Conservation (phyloP, 164 flowering plant genomes). For the Brasenia schreberi region DNA sequence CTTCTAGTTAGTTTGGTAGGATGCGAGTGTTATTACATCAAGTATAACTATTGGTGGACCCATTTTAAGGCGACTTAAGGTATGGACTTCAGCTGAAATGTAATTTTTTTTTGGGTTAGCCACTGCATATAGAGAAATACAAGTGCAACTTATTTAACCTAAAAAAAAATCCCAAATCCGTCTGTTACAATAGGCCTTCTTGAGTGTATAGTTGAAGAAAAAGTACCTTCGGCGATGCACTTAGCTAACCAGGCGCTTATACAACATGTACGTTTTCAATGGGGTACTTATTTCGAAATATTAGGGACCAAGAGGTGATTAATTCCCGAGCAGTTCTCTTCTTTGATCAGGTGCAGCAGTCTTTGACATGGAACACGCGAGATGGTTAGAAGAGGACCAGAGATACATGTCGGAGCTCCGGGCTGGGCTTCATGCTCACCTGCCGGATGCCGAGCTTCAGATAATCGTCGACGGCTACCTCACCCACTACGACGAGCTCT, state of each 20-base stretch:
- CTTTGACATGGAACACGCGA: slow-evolving; percentile 91
- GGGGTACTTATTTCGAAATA: neutral
- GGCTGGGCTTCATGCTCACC: slow-evolving; percentile 52
- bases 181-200: too few species aligned
- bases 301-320: neutral
- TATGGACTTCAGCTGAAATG: too few species aligned
- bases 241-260: neutral
- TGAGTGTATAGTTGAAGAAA: too few species aligned
- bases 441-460: slow-evolving; percentile 57
- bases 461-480: slow-evolving; percentile 53
- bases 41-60: neutral
- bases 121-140: too few species aligned
- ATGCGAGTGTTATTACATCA: neutral
- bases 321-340: neutral
- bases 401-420: slow-evolving; percentile 81
- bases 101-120: neutral
- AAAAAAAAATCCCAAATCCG: too few species aligned
- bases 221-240: too few species aligned
- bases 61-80: neutral
- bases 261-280: neutral
- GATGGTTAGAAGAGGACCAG: slow-evolving; percentile 87
- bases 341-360: slow-evolving; percentile 57
- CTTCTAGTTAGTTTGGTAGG: neutral
- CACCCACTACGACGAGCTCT: slow-evolving; percentile 76
- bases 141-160: too few species aligned